phyloP scores from a whole-genome alignment of 2,329 filamentous ascomycete species.

The Phoma sp. region DNA sequence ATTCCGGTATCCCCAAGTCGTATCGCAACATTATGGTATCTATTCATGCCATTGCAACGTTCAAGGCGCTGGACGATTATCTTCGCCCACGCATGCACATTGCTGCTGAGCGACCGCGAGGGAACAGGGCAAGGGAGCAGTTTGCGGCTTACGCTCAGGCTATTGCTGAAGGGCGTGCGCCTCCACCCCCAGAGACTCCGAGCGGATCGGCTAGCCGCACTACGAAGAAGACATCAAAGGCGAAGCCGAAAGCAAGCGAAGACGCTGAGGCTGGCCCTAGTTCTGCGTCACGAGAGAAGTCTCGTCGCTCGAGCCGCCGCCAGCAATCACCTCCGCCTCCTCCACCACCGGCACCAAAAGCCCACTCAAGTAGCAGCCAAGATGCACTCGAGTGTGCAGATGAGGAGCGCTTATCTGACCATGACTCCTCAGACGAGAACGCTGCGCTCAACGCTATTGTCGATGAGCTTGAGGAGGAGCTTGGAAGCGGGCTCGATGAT shows the following conservation, averaged over 20 bases:
- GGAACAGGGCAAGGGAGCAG: slow-evolving; percentile 64
- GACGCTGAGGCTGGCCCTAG: slow-evolving; percentile 54
- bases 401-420: slow-evolving; percentile 80
- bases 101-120: slow-evolving; percentile 74
- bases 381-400: slow-evolving; percentile 89
- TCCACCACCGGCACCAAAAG: slow-evolving; percentile 57
- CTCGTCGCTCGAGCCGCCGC: slow-evolving; percentile 69
- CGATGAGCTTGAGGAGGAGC: slow-evolving; percentile 86
- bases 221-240: slow-evolving; percentile 39
- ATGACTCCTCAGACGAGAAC: slow-evolving; percentile 70
- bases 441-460: slow-evolving; percentile 80
- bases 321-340: slow-evolving; percentile 59
- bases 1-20: slow-evolving; percentile 83
- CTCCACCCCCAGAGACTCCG: slow-evolving; percentile 46
- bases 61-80: slow-evolving; percentile 96
- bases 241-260: slow-evolving; percentile 46
- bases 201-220: slow-evolving; percentile 39
- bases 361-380: slow-evolving; percentile 32
- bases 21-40: slow-evolving; percentile 98
- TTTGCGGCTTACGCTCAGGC: slow-evolving; percentile 80
- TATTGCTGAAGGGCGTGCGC: slow-evolving; percentile 55
- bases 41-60: slow-evolving; percentile 97
- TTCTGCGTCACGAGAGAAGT: slow-evolving; percentile 63
- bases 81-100: slow-evolving; percentile 85
- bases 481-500: slow-evolving; percentile 58